Percentiles rank a stretch among this genome's conserved stretches.
Conservation (phyloP, 345 rosid genomes). For the Linum tenue region DNA sequence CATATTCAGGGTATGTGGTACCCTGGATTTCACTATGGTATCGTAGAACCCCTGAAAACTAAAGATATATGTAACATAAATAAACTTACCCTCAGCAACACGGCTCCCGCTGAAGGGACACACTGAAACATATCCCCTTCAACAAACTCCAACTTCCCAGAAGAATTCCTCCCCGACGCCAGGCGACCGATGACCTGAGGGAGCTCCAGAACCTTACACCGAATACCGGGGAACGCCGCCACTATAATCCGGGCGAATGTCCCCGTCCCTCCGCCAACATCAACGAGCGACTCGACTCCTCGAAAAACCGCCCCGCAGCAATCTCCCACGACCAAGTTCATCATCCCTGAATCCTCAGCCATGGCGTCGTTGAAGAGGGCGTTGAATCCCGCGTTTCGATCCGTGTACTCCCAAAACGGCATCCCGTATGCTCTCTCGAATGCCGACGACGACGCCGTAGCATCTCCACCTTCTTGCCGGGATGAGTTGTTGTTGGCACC, state of each 20-base stretch:
- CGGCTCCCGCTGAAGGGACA: slow-evolving; percentile 19
- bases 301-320: slow-evolving; percentile 11
- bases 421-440: slow-evolving; percentile 13
- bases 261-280: slow-evolving; percentile 22
- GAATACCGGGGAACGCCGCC: slow-evolving; percentile 10
- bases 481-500: too few species aligned
- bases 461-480: too few species aligned
- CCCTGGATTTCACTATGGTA: too few species aligned
- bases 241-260: slow-evolving; percentile 11
- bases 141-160: slow-evolving; percentile 14
- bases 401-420: slow-evolving; percentile 13
- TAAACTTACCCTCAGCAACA: slow-evolving; percentile 14
- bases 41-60: neutral
- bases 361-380: slow-evolving; percentile 15
- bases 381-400: slow-evolving; percentile 8
- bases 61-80: neutral
- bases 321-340: slow-evolving; percentile 11
- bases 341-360: slow-evolving; percentile 18
- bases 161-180: neutral
- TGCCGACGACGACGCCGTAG: neutral
- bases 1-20: too few species aligned
- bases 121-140: slow-evolving; percentile 22
- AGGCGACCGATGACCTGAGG: slow-evolving; percentile 17
- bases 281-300: slow-evolving; percentile 17
- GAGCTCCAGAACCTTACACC: slow-evolving; percentile 15